Base-by-base conservation (phyloP, 2,329 filamentous ascomycete species). In the Penicillium sp. region DNA sequence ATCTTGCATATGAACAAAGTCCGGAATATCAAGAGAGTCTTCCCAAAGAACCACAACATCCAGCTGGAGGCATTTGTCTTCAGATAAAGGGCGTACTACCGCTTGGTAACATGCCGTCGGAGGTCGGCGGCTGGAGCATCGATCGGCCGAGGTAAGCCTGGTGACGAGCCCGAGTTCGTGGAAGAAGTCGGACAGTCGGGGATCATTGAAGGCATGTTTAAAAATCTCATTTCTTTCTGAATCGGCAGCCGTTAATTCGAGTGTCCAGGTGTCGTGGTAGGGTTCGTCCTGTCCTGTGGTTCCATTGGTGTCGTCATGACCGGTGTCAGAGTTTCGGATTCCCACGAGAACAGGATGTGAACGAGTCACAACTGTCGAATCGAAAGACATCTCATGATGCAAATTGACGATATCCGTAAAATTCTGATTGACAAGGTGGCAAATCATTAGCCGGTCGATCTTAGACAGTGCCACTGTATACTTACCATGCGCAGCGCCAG, bases 11-110 rank as follows among this genome's bases (percentile, higher is more conserved):
- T 51, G 54, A 8, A 44, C 53, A 11, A 58, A 26, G 35, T 58
- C 51, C 1, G 59, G 49, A 3, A 63, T 58, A 9, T 62, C 50
- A 18, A 65, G 37, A 11, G 66, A 67, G 39, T 71, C 61, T 36
- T 51, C 65, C 67, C 68, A 71, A 16, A 70, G 44, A 10, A 65
- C 46, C 22, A 60, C 52, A 1, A 60, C 55, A n/a, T 67, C 62
- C 11, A 71, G 51, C 4, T 44, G 43, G 35, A 67, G 61, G 1
- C 42, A 59, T 4, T 46, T 56, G 1, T 36, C 40, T 23, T 64
- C 51, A 4, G 50, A 20, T 10, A 44, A 45, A 24, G 31, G 47
- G 18, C 40, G 54, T 7, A 68, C 38, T 22, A 56, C 60, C 5
- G 67, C 63, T 40, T 66, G 66, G 43, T 68, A 68, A 35, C 64